A percentile compares a stretch with the other conserved stretches of the same genome.
Conservation (phyloP, 75 land plant species). For the Isoetes taiwanensis region DNA sequence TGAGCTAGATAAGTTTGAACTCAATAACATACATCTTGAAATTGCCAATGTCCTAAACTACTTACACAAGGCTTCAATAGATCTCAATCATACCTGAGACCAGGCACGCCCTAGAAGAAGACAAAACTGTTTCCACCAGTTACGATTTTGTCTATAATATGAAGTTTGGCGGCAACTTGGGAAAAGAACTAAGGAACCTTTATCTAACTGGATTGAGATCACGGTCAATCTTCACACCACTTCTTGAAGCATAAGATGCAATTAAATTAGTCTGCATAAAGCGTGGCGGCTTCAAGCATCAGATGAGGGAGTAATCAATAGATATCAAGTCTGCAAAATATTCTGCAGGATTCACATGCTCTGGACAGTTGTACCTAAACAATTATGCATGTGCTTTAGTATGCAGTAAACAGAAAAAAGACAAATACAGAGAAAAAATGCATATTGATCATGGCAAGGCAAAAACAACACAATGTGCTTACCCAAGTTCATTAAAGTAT, state of each 20-base stretch:
- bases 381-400: not conserved
- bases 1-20: too few species aligned
- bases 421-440: too few species aligned
- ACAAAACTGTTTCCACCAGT: constrained; percentile 84
- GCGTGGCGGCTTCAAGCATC: constrained; percentile 57
- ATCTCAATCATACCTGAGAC: constrained; percentile 98
- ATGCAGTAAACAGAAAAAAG: too few species aligned
- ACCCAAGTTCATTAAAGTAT: constrained; percentile 83
- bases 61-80: too few species aligned
- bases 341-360: constrained; percentile 95
- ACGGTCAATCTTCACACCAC: too few species aligned
- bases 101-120: constrained; percentile 88
- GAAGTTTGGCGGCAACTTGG: not conserved
- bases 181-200: not conserved
- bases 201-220: too few species aligned
- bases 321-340: constrained; percentile 97
- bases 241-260: too few species aligned
- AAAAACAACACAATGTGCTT: too few species aligned
- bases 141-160: constrained; percentile 24
- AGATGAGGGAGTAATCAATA: constrained; percentile 76
- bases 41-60: too few species aligned
- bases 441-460: too few species aligned
- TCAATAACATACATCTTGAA: too few species aligned
- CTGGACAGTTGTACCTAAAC: constrained; percentile 62
- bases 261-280: too few species aligned